Evolutionary conservation across 306 rosid species (phyloP).

Genomic region (Vigna mungo): DNA sequence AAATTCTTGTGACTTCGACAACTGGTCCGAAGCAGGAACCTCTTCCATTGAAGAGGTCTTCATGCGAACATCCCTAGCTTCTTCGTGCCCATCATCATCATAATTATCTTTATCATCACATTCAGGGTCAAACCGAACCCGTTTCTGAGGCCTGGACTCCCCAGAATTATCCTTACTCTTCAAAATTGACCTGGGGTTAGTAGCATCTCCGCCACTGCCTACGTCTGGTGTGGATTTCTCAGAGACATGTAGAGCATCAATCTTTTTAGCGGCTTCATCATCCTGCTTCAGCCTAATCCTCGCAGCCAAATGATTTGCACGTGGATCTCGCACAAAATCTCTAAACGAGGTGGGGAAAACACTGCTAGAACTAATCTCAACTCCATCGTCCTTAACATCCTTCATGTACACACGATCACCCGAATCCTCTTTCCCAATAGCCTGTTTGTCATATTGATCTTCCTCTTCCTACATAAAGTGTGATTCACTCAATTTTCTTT

Average conservation of each 20-base stretch:
- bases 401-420: conserved; percentile 78
- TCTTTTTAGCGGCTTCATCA: conserved; percentile 64
- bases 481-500: conserved; percentile 5
- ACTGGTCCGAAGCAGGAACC: conserved; percentile 40
- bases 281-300: conserved; percentile 71
- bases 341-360: conserved; percentile 59
- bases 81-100: conserved; percentile 44
- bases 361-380: conserved; percentile 60
- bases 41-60: conserved; percentile 47
- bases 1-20: conserved; percentile 42
- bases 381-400: conserved; percentile 67
- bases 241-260: conserved; percentile 63
- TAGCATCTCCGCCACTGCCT: conserved; percentile 39
- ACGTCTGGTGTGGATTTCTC: conserved; percentile 45
- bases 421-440: conserved; percentile 65
- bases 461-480: conserved; percentile 79
- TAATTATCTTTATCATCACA: conserved; percentile 48
- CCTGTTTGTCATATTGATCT: conserved; percentile 86
- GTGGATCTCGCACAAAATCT: conserved; percentile 72
- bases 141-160: conserved; percentile 65
- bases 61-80: conserved; percentile 44
- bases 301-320: conserved; percentile 90
- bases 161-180: conserved; percentile 69
- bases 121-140: conserved; percentile 81
- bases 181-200: conserved; percentile 80